phyloP scores from a whole-genome alignment of 495 filamentous ascomycete genomes.

The Amphirosellinia nigrospora region DNA sequence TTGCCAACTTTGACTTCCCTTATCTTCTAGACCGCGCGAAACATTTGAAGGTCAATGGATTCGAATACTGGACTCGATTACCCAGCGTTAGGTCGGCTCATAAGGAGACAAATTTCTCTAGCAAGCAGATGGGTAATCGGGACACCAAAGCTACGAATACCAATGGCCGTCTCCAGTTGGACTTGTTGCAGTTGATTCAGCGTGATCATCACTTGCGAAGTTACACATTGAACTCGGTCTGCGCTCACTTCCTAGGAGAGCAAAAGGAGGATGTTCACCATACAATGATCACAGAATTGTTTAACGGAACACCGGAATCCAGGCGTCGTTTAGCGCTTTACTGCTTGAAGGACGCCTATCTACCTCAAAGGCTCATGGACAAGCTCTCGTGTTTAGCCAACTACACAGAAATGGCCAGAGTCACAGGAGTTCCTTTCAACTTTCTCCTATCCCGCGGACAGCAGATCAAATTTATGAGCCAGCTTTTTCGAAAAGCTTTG shows the following conservation, averaged over 20 bases:
- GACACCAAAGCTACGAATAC: constrained; percentile 94
- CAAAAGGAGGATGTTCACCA: constrained; percentile 99
- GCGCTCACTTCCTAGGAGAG: constrained; percentile 93
- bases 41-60: constrained; percentile 74
- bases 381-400: constrained; percentile 98
- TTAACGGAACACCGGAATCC: constrained; percentile 92
- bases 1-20: constrained; percentile 97
- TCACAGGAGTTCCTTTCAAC: constrained; percentile 98
- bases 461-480: constrained; percentile 97
- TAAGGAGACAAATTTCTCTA: constrained; percentile 85
- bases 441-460: constrained; percentile 91
- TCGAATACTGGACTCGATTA: constrained; percentile 86
- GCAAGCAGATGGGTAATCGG: constrained; percentile 98
- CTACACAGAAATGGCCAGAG: constrained; percentile 99
- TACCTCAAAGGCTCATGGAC: constrained; percentile 94
- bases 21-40: constrained; percentile 91
- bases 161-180: constrained; percentile 89
- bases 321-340: constrained; percentile 90
- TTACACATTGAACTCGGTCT: constrained; percentile 97
- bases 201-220: constrained; percentile 93
- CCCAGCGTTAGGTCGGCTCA: constrained; percentile 66
- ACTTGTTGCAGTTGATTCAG: constrained; percentile 91
- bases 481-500: constrained; percentile 92
- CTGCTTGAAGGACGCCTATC: constrained; percentile 96
- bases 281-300: constrained; percentile 98